These are phyloP conservation scores for Miamiensis avidus DNA, from an alignment of 169 alveolate species.

Conservation along the genomic window DNA sequence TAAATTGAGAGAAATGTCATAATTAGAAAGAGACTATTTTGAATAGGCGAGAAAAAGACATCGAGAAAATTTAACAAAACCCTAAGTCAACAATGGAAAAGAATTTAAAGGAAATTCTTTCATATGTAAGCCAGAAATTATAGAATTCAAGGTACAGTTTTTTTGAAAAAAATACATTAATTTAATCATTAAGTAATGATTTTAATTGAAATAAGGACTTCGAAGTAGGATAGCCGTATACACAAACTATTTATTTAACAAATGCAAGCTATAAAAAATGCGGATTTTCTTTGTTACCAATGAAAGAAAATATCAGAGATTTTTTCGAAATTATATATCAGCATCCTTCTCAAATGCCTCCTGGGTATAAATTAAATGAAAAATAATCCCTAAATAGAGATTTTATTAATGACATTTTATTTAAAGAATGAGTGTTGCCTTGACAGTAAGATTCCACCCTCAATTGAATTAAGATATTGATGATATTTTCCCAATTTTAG, in stretches of 20 bases:
- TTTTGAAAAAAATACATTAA: neutral
- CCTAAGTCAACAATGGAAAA: constrained; percentile 73
- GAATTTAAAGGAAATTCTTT: constrained; percentile 82
- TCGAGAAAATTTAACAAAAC: constrained; percentile 69
- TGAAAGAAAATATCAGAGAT: constrained; percentile 77
- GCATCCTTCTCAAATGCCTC: constrained; percentile 85
- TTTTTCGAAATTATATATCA: constrained; percentile 78
- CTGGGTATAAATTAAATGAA: constrained; percentile 53
- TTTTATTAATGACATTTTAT: too few relatives aligned
- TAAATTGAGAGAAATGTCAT: constrained; percentile 47
- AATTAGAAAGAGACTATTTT: constrained; percentile 61
- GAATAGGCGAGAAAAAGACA: constrained; percentile 66
- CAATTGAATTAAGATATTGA: constrained; percentile 75
- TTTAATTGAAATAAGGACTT: constrained; percentile 54
- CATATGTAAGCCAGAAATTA: constrained; percentile 82
- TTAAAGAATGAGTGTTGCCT: constrained; percentile 62
- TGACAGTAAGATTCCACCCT: constrained; percentile 78
- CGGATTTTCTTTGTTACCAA: constrained; percentile 75
- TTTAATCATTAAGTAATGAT: neutral
- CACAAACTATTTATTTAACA: constrained; percentile 73
- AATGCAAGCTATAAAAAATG: constrained; percentile 80
- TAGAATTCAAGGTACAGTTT: constrained; percentile 63
- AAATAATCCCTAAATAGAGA: neutral
- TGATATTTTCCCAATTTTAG: constrained; percentile 65
- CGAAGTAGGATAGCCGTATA: constrained; percentile 73